A percentile compares a stretch with the other conserved stretches of the same genome.
Evolutionary conservation across 2,329 filamentous ascomycete species (phyloP).

Genomic region (Fusarium algeriense): DNA sequence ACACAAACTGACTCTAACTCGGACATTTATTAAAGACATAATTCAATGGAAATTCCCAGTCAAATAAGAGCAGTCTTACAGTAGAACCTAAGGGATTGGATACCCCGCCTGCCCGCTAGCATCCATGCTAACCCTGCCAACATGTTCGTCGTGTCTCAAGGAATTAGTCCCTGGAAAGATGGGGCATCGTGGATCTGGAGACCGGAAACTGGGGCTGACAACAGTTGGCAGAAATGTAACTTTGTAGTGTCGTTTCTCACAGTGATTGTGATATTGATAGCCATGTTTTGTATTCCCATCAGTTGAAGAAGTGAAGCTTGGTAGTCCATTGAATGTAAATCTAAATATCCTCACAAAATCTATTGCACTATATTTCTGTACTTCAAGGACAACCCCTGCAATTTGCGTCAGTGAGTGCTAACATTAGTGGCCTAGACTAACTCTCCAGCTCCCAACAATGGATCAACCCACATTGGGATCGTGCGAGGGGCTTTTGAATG

Average conservation of each 20-base stretch:
- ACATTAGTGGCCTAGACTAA: not conserved
- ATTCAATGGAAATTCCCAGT: not conserved
- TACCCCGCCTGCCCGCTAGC: conserved; percentile 2
- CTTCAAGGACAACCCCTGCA: conserved; percentile 7
- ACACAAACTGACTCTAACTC: not conserved
- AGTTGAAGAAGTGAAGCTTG: not conserved
- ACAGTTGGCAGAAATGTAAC: not conserved
- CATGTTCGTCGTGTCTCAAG: conserved; percentile 22
- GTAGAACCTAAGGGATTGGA: not conserved
- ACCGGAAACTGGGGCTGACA: conserved; percentile 11
- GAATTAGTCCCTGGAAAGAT: conserved; percentile 24
- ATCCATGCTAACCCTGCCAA: conserved; percentile 7
- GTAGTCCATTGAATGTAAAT: not conserved
- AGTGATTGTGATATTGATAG: not conserved
- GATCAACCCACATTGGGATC: conserved; percentile 38
- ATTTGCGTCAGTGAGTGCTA: conserved; percentile 8
- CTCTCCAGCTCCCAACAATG: conserved; percentile 19
- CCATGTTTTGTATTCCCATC: not conserved
- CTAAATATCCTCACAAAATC: not conserved
- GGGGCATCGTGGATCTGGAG: conserved; percentile 29
- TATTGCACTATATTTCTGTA: not conserved
- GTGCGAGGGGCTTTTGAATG: conserved; percentile 30
- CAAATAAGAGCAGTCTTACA: not conserved
- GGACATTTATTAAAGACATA: not conserved
- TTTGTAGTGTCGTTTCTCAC: not conserved